phyloP scores from a whole-genome alignment of 2,329 filamentous ascomycete species.

The Clonostachys rosea region DNA sequence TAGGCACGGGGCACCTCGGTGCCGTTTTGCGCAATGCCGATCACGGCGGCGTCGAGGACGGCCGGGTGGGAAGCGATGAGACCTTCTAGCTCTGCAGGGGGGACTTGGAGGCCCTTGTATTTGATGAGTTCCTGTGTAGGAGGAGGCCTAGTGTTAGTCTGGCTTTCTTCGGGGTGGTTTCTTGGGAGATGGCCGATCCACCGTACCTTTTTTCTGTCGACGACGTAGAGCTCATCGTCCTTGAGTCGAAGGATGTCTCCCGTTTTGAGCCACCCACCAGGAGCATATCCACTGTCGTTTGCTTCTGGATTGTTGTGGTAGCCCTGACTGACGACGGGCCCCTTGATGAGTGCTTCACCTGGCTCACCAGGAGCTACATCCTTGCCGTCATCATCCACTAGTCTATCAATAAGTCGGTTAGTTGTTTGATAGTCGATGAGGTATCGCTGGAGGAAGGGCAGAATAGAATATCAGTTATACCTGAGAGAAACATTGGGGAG shows the following conservation, averaged over 20 bases:
- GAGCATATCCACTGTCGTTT: constrained; percentile 53
- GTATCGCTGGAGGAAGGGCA: no score
- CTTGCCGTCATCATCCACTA: constrained; percentile 30
- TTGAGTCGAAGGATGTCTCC: constrained; percentile 75
- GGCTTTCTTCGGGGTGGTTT: no score
- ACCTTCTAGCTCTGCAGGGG: constrained; percentile 59
- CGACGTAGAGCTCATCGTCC: constrained; percentile 68
- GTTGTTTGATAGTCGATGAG: not conserved
- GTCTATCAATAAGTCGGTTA: constrained; percentile 7
- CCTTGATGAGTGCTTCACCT: constrained; percentile 64
- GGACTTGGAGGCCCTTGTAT: constrained; percentile 59
- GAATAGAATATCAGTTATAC: constrained; percentile 5
- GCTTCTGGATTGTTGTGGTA: constrained; percentile 66
- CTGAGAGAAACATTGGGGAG: constrained; percentile 19
- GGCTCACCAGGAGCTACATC: constrained; percentile 31
- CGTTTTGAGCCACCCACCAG: constrained; percentile 66
- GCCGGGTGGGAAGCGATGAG: constrained; percentile 30
- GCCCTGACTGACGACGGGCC: constrained; percentile 67
- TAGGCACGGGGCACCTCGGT: constrained; percentile 44
- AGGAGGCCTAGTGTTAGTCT: constrained; percentile 17
- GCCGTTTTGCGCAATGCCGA: constrained; percentile 43
- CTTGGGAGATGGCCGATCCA: not conserved
- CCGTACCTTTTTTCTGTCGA: constrained; percentile 66
- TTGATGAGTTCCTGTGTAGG: constrained; percentile 47
- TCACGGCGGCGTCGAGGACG: constrained; percentile 55